Conservation (phyloP, 352 stramenopile species). For the Thraustochytrium striatum region DNA sequence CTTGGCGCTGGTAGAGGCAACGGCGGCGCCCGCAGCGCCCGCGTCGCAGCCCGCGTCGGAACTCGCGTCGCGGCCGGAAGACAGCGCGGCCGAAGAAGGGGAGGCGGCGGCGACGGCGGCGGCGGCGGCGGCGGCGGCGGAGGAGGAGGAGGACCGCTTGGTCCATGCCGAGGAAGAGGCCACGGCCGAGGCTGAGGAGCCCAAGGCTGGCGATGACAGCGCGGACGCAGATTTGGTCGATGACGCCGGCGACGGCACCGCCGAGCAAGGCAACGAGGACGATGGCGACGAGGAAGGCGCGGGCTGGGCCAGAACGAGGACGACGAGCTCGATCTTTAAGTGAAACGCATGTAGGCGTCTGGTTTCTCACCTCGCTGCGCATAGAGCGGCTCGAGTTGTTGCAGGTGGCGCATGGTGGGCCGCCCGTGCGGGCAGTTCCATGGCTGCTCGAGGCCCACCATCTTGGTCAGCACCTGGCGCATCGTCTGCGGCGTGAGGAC, state of each 20-base stretch:
- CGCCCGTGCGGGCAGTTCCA: slow-evolving; percentile 91
- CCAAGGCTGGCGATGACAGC: background rate
- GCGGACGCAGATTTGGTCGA: background rate
- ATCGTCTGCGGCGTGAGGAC: slow-evolving; percentile 84
- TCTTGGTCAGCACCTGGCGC: slow-evolving; percentile 79
- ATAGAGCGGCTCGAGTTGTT: slow-evolving; percentile 49
- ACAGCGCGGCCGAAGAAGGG: too few relatives aligned
- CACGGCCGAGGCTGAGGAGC: background rate
- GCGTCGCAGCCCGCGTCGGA: too few relatives aligned
- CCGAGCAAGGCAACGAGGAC: background rate
- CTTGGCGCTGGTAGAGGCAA: background rate
- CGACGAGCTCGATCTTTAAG: background rate
- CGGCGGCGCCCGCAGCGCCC: too few relatives aligned
- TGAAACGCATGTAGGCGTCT: too few relatives aligned
- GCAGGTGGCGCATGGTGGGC: slow-evolving; percentile 70
- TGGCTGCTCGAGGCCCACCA: slow-evolving; percentile 81
- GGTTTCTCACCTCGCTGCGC: background rate
- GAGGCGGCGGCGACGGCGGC: too few relatives aligned
- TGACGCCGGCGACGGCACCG: background rate
- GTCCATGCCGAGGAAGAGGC: too few relatives aligned
- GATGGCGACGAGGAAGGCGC: background rate
- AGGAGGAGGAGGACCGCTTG: too few relatives aligned
- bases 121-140: too few relatives aligned
- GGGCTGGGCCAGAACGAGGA: background rate
- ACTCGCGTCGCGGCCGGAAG: too few relatives aligned